phyloP scores from a whole-genome alignment of 2,329 filamentous ascomycete species.

The Fusarium hostae region DNA sequence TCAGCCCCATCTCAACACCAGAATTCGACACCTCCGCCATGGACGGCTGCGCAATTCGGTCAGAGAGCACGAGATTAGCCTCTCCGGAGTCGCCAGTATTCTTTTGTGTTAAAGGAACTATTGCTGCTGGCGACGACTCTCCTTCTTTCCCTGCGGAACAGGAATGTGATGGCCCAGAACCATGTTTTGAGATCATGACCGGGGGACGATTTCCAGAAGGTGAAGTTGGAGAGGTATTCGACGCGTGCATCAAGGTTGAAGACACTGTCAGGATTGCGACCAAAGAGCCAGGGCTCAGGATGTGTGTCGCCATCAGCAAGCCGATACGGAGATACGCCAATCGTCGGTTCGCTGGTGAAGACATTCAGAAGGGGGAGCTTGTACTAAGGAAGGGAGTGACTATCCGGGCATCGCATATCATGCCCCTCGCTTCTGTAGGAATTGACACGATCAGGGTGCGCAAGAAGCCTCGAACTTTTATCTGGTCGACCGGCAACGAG shows the following conservation, averaged over 20 bases:
- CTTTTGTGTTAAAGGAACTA: neutral
- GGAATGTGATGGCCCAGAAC: fast-evolving
- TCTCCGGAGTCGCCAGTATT: neutral
- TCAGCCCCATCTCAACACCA: neutral
- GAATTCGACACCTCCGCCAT: constrained; percentile 3
- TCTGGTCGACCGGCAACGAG: neutral
- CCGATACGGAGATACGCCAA: neutral
- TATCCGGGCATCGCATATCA: neutral
- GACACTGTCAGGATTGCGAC: fast-evolving
- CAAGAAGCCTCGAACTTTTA: neutral
- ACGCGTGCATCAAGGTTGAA: neutral
- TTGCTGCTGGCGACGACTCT: neutral
- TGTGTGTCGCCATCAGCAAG: neutral
- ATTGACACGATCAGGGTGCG: fast-evolving
- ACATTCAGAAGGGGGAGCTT: neutral
- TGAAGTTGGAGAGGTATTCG: neutral
- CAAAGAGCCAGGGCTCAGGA: fast-evolving
- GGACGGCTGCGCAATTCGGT: neutral
- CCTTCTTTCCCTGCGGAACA: neutral
- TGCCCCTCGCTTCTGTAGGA: neutral
- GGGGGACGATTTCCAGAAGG: neutral
- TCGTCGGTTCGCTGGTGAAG: neutral
- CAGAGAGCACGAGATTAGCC: neutral
- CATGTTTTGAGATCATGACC: neutral
- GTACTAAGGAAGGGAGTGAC: neutral